These are phyloP conservation scores for Aureoboletus auriporus DNA, from an alignment of 768 basidiomycete species.

Conservation along the genomic window DNA sequence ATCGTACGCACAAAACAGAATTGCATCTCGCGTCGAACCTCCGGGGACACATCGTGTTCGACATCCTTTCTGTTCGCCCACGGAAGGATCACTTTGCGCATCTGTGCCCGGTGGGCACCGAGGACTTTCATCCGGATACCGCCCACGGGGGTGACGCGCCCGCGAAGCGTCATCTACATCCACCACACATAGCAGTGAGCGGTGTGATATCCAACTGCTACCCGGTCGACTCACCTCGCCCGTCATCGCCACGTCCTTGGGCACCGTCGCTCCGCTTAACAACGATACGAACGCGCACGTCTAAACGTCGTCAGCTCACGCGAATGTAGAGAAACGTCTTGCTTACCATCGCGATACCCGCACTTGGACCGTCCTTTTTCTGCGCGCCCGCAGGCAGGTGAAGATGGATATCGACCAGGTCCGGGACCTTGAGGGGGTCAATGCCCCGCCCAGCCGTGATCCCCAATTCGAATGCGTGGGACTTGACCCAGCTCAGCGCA, in stretches of 20 bases:
- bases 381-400: conserved; percentile 89
- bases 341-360: conserved; percentile 81
- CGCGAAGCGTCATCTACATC: conserved; percentile 71
- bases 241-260: conserved; percentile 79
- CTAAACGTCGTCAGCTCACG: conserved; percentile 29
- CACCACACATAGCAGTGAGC: no score
- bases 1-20: conserved; percentile 81
- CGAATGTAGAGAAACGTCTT: background rate
- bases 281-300: conserved; percentile 86
- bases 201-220: background rate
- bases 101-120: conserved; percentile 83
- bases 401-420: conserved; percentile 78
- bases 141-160: conserved; percentile 79
- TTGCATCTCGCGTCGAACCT: conserved; percentile 70
- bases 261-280: conserved; percentile 70
- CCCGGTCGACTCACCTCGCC: conserved; percentile 58
- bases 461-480: conserved; percentile 73
- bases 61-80: conserved; percentile 85
- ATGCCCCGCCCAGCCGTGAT: conserved; percentile 66
- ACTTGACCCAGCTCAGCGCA: conserved; percentile 90
- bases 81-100: conserved; percentile 81
- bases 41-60: conserved; percentile 74
- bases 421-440: conserved; percentile 71
- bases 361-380: conserved; percentile 92
- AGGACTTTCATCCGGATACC: conserved; percentile 92